Evolutionary conservation across 2,329 filamentous ascomycete species (phyloP).

Genomic region (Apiospora saccharicola): DNA sequence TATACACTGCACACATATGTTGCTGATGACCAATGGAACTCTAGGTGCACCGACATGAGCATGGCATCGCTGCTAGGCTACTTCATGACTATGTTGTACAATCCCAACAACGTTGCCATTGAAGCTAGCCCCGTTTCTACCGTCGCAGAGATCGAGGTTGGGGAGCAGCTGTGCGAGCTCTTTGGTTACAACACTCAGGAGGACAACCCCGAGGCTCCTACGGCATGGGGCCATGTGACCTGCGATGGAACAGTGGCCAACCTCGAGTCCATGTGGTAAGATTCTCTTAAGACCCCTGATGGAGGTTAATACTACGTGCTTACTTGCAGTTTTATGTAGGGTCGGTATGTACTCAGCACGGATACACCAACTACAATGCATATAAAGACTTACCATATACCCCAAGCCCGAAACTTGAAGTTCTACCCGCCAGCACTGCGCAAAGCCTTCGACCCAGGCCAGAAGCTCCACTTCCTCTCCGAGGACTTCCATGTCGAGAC

Average conservation of each 20-base stretch:
- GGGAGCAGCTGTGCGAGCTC: constrained; percentile 52
- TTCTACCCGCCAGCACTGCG: constrained; percentile 53
- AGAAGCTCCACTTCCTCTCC: constrained; percentile 40
- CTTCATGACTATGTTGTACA: constrained; percentile 58
- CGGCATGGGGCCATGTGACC: constrained; percentile 54
- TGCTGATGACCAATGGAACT: constrained; percentile 19
- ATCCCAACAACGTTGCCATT: constrained; percentile 56
- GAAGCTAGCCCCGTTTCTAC: constrained; percentile 56
- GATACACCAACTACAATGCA: not conserved
- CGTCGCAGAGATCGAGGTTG: constrained; percentile 51
- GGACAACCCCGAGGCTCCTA: constrained; percentile 35
- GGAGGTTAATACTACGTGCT: not conserved
- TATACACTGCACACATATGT: not conserved
- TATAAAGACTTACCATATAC: not conserved
- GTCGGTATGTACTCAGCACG: not conserved
- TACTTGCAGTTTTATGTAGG: not conserved
- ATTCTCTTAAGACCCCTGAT: not conserved
- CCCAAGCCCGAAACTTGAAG: constrained; percentile 53
- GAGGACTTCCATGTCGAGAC: constrained; percentile 41
- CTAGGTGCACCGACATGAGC: constrained; percentile 47
- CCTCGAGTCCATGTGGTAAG: constrained; percentile 54
- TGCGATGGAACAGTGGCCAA: constrained; percentile 56
- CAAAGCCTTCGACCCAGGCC: constrained; percentile 38
- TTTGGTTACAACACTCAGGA: constrained; percentile 52
- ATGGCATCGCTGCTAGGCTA: constrained; percentile 54